These are phyloP conservation scores for Candida gigantensis DNA, from an alignment of 1,139 yeast species.

Conservation along the genomic window DNA sequence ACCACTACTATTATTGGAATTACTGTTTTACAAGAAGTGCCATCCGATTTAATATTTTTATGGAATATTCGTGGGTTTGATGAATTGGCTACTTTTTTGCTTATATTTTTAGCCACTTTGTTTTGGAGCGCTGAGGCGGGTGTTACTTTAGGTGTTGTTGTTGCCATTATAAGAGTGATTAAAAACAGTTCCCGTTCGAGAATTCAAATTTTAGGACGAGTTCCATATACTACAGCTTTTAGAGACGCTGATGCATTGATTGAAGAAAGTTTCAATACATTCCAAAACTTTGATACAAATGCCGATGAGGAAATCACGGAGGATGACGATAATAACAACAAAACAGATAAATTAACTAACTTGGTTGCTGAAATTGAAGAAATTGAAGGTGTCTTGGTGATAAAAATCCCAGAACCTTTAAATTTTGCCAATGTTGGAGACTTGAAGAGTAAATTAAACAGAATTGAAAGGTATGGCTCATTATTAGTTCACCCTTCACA, in stretches of 20 bases:
- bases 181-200: constrained; percentile 31
- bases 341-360: constrained; percentile 17
- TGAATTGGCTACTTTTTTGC: constrained; percentile 26
- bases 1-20: constrained; percentile 40
- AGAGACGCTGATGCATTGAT: constrained; percentile 38
- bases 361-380: constrained; percentile 44
- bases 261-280: constrained; percentile 31
- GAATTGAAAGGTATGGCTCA: constrained; percentile 86
- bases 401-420: constrained; percentile 87
- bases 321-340: constrained; percentile 1
- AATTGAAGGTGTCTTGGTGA: constrained; percentile 80
- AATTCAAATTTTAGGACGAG: constrained; percentile 35
- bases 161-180: constrained; percentile 30
- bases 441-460: constrained; percentile 65
- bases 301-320: constrained; percentile 4
- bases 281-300: constrained; percentile 9
- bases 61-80: constrained; percentile 33
- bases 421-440: constrained; percentile 91
- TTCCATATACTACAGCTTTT: constrained; percentile 33
- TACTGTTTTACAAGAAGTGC: constrained; percentile 36
- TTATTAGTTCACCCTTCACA: constrained; percentile 72
- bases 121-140: constrained; percentile 39
- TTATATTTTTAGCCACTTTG: constrained; percentile 27
- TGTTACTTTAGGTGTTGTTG: constrained; percentile 28
- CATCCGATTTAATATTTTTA: constrained; percentile 30